These are phyloP conservation scores for Avena insularis DNA, from an alignment of 176 grass and related monocot genomes.

Conservation along the genomic window DNA sequence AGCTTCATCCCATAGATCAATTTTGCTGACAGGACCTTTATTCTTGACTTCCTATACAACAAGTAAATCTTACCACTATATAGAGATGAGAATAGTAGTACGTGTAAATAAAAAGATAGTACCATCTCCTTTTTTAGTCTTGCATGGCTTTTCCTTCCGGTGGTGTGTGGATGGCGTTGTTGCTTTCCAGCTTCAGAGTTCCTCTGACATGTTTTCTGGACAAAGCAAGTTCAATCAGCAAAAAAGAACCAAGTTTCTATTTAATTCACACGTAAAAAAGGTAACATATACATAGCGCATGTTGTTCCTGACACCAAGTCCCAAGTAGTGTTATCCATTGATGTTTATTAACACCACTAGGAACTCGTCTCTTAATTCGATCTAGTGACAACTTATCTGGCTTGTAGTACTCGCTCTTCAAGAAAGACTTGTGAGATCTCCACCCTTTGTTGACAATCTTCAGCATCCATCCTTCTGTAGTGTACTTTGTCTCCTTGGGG, in stretches of 20 bases:
- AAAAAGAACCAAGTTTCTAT: background rate
- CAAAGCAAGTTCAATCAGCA: background rate
- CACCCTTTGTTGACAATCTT: conserved; percentile 1
- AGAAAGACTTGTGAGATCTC: background rate
- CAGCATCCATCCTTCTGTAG: background rate
- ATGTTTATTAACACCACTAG: background rate
- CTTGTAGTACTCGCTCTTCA: background rate
- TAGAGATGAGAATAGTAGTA: background rate
- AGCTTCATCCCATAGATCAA: conserved; percentile 8
- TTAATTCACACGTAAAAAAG: background rate
- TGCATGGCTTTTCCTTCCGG: background rate
- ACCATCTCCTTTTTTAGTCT: background rate
- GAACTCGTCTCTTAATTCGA: background rate
- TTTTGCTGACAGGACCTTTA: background rate
- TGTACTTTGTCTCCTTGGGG: background rate
- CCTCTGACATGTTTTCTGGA: background rate
- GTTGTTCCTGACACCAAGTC: background rate
- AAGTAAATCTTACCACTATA: background rate
- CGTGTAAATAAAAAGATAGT: background rate
- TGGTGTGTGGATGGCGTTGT: background rate
- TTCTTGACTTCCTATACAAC: background rate
- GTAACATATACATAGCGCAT: background rate
- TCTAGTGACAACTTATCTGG: background rate
- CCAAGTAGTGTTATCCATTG: background rate
- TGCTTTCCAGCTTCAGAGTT: background rate